Evolutionary conservation across 257 asterid species (phyloP).

Genomic region (Scutellaria baicalensis): DNA sequence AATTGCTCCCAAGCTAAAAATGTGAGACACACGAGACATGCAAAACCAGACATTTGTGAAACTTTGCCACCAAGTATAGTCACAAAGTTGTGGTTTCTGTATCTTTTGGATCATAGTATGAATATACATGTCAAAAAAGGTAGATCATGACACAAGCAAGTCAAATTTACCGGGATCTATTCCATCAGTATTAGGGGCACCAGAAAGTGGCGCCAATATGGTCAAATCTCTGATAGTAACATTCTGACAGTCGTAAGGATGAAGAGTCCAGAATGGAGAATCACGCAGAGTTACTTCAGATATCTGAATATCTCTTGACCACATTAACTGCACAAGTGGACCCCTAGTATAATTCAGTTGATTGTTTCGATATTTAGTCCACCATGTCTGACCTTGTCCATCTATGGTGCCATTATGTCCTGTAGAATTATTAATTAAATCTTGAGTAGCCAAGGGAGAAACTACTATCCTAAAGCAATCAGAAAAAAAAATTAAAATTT

Average conservation of each 20-base stretch:
- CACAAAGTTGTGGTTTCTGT: not conserved
- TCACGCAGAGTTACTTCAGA: constrained; percentile 72
- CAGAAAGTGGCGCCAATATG: constrained; percentile 78
- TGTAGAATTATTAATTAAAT: constrained; percentile 28
- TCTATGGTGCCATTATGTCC: constrained; percentile 87
- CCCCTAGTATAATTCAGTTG: constrained; percentile 79
- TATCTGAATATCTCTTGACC: constrained; percentile 81
- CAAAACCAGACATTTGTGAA: not conserved
- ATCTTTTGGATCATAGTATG: not conserved
- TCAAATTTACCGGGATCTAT: constrained; percentile 77
- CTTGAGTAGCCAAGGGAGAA: constrained; percentile 3
- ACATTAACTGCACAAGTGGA: constrained; percentile 90
- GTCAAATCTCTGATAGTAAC: constrained; percentile 64
- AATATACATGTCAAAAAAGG: not conserved
- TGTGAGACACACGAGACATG: not conserved
- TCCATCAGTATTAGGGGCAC: constrained; percentile 95
- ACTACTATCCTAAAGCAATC: not conserved
- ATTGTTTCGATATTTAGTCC: constrained; percentile 62
- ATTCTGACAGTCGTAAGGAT: constrained; percentile 90
- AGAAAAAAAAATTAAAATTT: not conserved
- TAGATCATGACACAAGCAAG: not conserved
- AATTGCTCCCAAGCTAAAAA: not conserved
- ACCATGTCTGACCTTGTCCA: constrained; percentile 92
- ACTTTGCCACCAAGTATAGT: not conserved
- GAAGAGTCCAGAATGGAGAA: constrained; percentile 93